Evolutionary conservation across 2,329 filamentous ascomycete species (phyloP), one percentile per base, ranked within the genome.

Genomic region (Cercospora sojina): DNA sequence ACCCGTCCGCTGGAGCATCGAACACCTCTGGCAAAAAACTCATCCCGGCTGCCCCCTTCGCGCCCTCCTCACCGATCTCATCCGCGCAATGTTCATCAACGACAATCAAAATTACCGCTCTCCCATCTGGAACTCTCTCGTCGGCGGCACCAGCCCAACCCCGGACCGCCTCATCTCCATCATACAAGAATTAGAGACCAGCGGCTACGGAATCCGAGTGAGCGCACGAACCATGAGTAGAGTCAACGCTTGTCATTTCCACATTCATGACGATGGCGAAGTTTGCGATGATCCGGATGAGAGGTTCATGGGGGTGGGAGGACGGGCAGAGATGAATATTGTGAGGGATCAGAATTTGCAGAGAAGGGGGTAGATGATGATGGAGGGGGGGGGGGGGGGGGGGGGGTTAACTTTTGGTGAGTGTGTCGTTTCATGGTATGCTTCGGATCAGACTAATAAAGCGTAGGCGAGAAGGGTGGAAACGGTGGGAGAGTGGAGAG

Each of bases 271-370:
- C 31, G n/a, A 56, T 27, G 57, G 57, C 20, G 47, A 47, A 13
- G n/a, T n/a, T 10, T 66, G 64, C 55, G 67, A 59, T 25, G 41
- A 35, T 18, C 13, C 56, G 25, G 60, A 64, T 53, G 61, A 64
- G 25, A 56, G 43, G 83, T 76, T 91, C 8, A n/a, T 49, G 20
- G 35, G 35, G 32, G 58, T n/a, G 5, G 35, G 58, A 16, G 18
- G 23, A 6, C 16, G 38, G 13, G 58, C 38, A 2, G 58, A 60
- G 20, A 25, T 9, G 12, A 23, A 60, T 18, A 13, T 18, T 35
- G 23, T 25, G 13, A 23, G 12, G 9, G 38, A n/a, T 3, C 25
- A 18, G 25, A 27, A 35, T 13, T 47, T 60, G 20, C 35, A 38
- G 35, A 20, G 58, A n/a, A 35, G 58, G 16, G 58, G 38, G 13